phyloP scores from a whole-genome alignment of 2,329 filamentous ascomycete species.

The Pseudopyrenochaeta lycopersici region DNA sequence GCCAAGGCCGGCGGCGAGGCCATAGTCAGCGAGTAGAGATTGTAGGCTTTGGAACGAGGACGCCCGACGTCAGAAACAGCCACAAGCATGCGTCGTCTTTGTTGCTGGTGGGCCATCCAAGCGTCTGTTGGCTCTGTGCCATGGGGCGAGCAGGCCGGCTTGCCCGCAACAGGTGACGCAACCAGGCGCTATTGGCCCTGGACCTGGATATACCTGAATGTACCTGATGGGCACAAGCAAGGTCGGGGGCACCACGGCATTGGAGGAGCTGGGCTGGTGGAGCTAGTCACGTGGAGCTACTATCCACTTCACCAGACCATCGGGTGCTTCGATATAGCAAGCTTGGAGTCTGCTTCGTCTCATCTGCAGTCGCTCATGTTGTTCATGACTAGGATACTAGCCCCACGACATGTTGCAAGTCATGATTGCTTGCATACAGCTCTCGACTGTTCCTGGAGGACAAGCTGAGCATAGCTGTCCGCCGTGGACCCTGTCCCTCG shows the following conservation, averaged over 20 bases:
- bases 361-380: constrained; percentile 6
- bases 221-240: constrained; percentile 11
- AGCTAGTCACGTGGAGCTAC: constrained; percentile 4
- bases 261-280: neutral
- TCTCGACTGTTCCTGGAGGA: constrained; percentile 14
- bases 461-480: constrained; percentile 31
- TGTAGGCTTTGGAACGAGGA: constrained; percentile 8
- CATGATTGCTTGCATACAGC: constrained; percentile 28
- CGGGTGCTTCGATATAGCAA: neutral
- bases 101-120: constrained; percentile 19
- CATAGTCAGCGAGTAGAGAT: constrained; percentile 18
- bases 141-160: constrained; percentile 11
- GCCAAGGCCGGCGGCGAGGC: constrained; percentile 24
- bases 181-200: constrained; percentile 1
- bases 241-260: constrained; percentile 13
- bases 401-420: constrained; percentile 19
- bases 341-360: neutral
- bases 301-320: constrained; percentile 1
- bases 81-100: constrained; percentile 15
- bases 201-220: constrained; percentile 18
- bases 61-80: constrained; percentile 16
- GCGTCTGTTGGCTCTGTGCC: constrained; percentile 24
- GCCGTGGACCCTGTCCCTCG: constrained; percentile 11
- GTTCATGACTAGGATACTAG: constrained; percentile 10
- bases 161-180: too few relatives aligned